These are phyloP conservation scores for Fusarium luffae DNA, from an alignment of 2,329 filamentous ascomycete genomes.

Conservation along the genomic window DNA sequence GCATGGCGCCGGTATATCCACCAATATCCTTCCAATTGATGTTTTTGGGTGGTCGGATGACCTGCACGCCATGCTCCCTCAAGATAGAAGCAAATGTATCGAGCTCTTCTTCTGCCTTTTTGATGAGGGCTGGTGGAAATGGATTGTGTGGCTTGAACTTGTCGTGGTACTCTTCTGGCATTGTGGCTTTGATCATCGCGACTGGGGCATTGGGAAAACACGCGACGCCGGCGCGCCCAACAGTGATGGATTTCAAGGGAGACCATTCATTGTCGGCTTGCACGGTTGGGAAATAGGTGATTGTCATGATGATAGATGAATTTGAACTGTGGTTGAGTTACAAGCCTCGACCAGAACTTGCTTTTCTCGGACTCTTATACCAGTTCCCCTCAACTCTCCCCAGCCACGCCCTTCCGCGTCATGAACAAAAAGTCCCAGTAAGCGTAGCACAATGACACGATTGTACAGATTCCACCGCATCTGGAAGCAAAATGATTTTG, in stretches of 20 bases:
- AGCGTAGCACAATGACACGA: too few species aligned
- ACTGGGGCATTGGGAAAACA: not conserved
- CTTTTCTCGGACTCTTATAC: too few species aligned
- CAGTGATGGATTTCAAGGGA: not conserved
- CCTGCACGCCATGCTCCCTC: not conserved
- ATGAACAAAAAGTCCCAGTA: not conserved
- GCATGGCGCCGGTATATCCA: not conserved
- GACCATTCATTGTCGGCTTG: not conserved
- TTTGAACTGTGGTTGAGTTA: too few species aligned
- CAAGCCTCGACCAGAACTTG: too few species aligned
- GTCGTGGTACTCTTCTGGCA: not conserved
- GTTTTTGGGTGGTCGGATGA: not conserved
- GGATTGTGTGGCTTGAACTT: not conserved
- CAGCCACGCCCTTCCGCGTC: rapidly evolving
- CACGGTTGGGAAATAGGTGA: not conserved
- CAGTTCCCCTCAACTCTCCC: rapidly evolving
- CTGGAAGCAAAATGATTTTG: not conserved
- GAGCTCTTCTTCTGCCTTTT: not conserved
- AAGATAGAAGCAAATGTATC: not conserved
- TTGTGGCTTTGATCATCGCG: not conserved
- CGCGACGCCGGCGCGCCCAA: not conserved
- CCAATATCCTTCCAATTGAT: not conserved
- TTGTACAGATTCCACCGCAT: too few species aligned
- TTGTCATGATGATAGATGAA: not conserved
- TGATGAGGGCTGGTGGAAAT: not conserved